Conservation (phyloP, 805 yeast genomes). For the Teunomyces panamensis region DNA sequence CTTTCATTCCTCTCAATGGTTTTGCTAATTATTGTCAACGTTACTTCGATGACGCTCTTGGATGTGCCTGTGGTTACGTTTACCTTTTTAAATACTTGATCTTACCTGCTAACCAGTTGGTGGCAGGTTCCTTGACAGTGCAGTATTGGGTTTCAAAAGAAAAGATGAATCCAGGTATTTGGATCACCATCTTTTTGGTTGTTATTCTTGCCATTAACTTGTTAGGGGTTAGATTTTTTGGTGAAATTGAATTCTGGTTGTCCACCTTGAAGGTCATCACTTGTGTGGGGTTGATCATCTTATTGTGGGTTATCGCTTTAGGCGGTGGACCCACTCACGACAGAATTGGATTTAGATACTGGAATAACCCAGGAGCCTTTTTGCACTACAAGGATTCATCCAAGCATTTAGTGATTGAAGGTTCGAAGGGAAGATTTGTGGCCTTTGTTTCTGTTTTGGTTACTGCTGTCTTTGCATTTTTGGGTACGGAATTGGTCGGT, state of each 20-base stretch:
- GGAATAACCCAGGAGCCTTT: slow-evolving; percentile 69
- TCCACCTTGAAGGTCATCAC: slow-evolving; percentile 63
- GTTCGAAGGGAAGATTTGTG: slow-evolving; percentile 54
- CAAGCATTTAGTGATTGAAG: slow-evolving; percentile 34
- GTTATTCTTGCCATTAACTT: slow-evolving; percentile 40
- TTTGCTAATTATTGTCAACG: slow-evolving; percentile 64
- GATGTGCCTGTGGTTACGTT: slow-evolving; percentile 67
- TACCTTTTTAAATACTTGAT: slow-evolving; percentile 55
- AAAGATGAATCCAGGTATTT: slow-evolving; percentile 53
- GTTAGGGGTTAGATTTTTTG: slow-evolving; percentile 45
- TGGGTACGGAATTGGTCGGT: slow-evolving; percentile 70
- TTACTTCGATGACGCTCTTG: slow-evolving; percentile 63
- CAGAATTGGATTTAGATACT: slow-evolving; percentile 69
- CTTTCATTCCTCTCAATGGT: slow-evolving; percentile 66
- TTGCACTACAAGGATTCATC: slow-evolving; percentile 43
- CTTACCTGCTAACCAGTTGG: slow-evolving; percentile 61
- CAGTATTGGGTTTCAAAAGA: slow-evolving; percentile 52
- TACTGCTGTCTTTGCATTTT: slow-evolving; percentile 65
- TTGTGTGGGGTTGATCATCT: slow-evolving; percentile 62
- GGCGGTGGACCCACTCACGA: slow-evolving; percentile 81
- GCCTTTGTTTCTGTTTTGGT: slow-evolving; percentile 62
- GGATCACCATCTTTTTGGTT: slow-evolving; percentile 49
- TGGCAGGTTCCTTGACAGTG: slow-evolving; percentile 56
- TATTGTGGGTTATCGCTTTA: slow-evolving; percentile 60
- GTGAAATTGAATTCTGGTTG: slow-evolving; percentile 49